These are phyloP conservation scores for Calonectria ilicicola DNA, from an alignment of 2,329 filamentous ascomycete genomes.

Conservation along the genomic window DNA sequence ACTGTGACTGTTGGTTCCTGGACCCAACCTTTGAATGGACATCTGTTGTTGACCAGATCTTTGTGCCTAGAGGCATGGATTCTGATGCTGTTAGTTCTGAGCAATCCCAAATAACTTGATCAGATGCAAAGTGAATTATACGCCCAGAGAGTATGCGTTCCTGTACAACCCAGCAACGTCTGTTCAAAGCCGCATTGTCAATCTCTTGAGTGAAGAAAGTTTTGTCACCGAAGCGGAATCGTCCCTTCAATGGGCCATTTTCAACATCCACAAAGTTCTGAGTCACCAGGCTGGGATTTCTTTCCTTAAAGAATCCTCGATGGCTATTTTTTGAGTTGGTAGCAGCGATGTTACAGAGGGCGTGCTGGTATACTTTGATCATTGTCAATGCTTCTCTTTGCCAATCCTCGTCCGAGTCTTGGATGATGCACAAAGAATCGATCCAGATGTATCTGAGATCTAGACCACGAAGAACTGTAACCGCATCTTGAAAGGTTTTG, in stretches of 20 bases:
- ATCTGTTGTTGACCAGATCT: neutral
- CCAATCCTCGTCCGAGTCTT: constrained; percentile 27
- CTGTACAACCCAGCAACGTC: constrained; percentile 24
- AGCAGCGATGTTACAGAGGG: constrained; percentile 19
- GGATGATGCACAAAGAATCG: constrained; percentile 31
- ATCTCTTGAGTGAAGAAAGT: constrained; percentile 12
- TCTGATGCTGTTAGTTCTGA: neutral
- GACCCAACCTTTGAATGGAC: neutral
- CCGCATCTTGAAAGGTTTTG: constrained; percentile 22
- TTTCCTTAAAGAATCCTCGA: constrained; percentile 1
- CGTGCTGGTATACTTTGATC: constrained; percentile 20
- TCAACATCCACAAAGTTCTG: neutral
- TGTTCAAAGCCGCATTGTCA: constrained; percentile 20
- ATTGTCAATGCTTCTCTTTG: constrained; percentile 20
- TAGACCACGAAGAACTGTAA: neutral
- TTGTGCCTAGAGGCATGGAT: neutral
- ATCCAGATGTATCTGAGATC: constrained; percentile 21
- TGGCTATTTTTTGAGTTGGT: constrained; percentile 3
- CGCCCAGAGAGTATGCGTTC: constrained; percentile 25
- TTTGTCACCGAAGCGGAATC: constrained; percentile 9
- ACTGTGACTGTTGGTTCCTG: constrained; percentile 3
- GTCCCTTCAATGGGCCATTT: neutral
- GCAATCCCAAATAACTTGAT: constrained; percentile 31
- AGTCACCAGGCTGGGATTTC: neutral
- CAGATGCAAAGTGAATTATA: constrained; percentile 25